phyloP scores from a whole-genome alignment of 139 green algal species.

The Asterochloris sp. region DNA sequence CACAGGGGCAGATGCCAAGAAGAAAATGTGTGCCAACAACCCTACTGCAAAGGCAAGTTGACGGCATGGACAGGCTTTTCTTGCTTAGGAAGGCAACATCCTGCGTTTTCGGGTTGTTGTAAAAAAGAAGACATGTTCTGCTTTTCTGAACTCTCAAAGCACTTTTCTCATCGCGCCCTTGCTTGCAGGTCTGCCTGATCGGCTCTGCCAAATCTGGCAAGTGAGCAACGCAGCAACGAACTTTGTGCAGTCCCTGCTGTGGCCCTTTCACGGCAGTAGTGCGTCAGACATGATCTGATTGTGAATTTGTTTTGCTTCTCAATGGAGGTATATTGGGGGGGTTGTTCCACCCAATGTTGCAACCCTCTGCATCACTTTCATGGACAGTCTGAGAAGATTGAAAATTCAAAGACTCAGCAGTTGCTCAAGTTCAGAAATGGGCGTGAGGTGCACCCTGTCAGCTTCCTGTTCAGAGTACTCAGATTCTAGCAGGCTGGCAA shows the following conservation, averaged over 20 bases:
- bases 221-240: background rate
- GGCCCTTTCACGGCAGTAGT: background rate
- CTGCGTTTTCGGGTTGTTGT: background rate
- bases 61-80: background rate
- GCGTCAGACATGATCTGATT: no score
- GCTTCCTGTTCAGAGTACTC: slow-evolving; percentile 68
- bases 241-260: background rate
- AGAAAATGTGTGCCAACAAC: slow-evolving; percentile 35
- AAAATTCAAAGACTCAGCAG: slow-evolving; percentile 48
- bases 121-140: slow-evolving; percentile 5
- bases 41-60: slow-evolving; percentile 36
- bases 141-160: background rate
- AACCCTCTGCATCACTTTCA: background rate
- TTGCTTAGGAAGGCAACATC: background rate
- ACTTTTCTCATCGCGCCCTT: background rate
- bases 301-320: background rate
- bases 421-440: slow-evolving; percentile 39
- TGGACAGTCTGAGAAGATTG: background rate
- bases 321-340: background rate
- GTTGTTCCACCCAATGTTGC: background rate
- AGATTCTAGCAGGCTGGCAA: slow-evolving; percentile 64
- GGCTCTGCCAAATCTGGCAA: background rate
- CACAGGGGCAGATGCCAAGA: slow-evolving; percentile 24
- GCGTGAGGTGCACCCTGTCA: slow-evolving; percentile 35
- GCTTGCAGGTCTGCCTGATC: slow-evolving; percentile 6